Conservation (phyloP, 768 basidiomycete species). For the Boletales sp. region DNA sequence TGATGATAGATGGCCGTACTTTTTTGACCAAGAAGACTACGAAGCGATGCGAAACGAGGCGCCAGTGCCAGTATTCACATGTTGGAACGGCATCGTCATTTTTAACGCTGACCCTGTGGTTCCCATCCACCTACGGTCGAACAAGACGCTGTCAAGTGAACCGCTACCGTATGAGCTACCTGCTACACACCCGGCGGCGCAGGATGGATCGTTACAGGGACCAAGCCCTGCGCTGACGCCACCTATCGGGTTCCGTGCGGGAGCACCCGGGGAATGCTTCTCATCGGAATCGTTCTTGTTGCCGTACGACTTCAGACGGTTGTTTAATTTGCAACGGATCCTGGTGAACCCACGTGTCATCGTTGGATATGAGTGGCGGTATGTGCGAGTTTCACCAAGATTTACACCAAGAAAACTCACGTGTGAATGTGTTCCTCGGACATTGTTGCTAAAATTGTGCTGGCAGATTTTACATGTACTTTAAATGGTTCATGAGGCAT, state of each 20-base stretch:
- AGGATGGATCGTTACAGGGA: conserved; percentile 8
- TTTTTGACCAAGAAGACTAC: conserved; percentile 36
- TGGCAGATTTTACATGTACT: conserved; percentile 26
- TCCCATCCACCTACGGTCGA: conserved; percentile 36
- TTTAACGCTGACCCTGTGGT: conserved; percentile 40
- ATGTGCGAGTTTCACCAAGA: background rate
- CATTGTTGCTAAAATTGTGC: too few species aligned
- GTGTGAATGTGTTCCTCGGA: too few species aligned
- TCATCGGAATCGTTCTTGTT: conserved; percentile 39
- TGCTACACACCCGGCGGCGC: conserved; percentile 10
- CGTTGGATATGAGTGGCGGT: conserved; percentile 23
- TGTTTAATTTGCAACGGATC: conserved; percentile 35
- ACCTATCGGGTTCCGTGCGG: conserved; percentile 15
- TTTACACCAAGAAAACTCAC: too few species aligned
- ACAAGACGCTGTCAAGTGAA: conserved; percentile 32
- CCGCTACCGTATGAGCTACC: conserved; percentile 23
- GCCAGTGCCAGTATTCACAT: conserved; percentile 42
- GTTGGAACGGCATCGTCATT: conserved; percentile 45
- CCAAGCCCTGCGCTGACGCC: conserved; percentile 20
- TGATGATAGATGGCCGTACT: conserved; percentile 36
- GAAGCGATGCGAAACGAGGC: conserved; percentile 34
- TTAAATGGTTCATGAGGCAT: conserved; percentile 37
- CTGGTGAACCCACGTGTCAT: conserved; percentile 1
- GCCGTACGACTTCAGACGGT: conserved; percentile 41
- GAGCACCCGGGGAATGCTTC: conserved; percentile 14